These are phyloP conservation scores for Tetradesmus obliquus DNA, from an alignment of 139 green algal species.

Conservation along the genomic window DNA sequence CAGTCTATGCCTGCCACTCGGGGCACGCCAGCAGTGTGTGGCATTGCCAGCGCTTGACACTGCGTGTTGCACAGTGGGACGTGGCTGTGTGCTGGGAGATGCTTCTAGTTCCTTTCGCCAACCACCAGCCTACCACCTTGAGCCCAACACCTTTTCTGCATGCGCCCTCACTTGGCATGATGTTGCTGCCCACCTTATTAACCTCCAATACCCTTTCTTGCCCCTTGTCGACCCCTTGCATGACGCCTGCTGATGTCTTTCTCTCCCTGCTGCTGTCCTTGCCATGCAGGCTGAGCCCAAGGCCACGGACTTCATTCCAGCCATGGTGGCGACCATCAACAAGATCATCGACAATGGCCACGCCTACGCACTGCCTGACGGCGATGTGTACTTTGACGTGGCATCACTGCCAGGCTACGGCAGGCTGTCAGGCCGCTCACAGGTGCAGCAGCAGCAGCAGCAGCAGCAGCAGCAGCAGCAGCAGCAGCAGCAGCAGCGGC, in stretches of 20 bases:
- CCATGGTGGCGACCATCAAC: constrained; percentile 93
- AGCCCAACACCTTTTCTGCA: no score
- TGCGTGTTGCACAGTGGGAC: no score
- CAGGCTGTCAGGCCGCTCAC: constrained; percentile 81
- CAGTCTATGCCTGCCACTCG: no score
- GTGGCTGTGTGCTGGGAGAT: no score
- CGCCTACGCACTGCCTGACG: constrained; percentile 82
- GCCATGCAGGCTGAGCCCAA: constrained; percentile 79
- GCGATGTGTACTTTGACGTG: constrained; percentile 98
- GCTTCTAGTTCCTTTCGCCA: no score
- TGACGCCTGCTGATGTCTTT: no score
- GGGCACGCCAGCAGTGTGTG: no score
- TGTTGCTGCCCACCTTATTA: not conserved
- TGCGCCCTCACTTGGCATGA: not conserved
- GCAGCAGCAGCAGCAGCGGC: not conserved
- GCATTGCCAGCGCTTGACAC: no score
- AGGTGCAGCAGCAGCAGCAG: constrained; percentile 55
- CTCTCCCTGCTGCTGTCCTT: not conserved
- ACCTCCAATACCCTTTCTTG: no score
- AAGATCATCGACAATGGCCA: constrained; percentile 91
- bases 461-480: not conserved
- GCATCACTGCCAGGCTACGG: constrained; percentile 88
- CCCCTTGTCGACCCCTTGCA: no score
- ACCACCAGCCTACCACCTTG: no score
- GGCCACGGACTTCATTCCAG: constrained; percentile 89